Base-by-base conservation (phyloP, 2,329 filamentous ascomycete genomes). In the Niveomyces coronatus region DNA sequence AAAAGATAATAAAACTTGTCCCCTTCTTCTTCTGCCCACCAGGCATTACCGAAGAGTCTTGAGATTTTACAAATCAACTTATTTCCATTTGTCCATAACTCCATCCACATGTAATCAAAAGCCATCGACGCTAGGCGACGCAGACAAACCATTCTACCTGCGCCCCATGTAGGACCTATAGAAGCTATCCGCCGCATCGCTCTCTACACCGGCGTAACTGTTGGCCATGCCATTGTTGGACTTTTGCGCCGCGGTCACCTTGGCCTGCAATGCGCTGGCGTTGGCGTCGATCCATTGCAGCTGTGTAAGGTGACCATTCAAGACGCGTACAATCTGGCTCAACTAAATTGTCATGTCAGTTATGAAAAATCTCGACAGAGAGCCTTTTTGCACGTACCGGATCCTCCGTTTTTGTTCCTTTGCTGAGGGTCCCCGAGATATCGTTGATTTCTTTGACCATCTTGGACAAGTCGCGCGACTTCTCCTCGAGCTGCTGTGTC, bases 401-500 rank as follows among this genome's bases (percentile, higher is more conserved):
- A 62, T 91, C 85, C 57, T 91, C 85, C 19, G 85, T 76, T 62
- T 93, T 93, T 61, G 74, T 82, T 42, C 83, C 86, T 71, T 93
- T 94, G 70, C 79, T 89, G 47, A 98, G 66, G 17, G 80, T 86
- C 39, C 84, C 75, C n/a, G 85, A 91, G 45, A 93, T 89, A 49
- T 81, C 78, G 57, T 98, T 98, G 56, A 98, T 94, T 62, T 96
- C 91, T 56, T 94, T 88, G 50, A 98, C 94, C 87, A 98, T 96
- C 63, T 86, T 89, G 33, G 78, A 79, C 45, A 98, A 69, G 55
- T 94, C 87, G 56, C 86, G 85, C 54, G 86, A 87, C 77, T 96
- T 93, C 50, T 94, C 87, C 41, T 94, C 88, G 47, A 98, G 69
- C 47, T 85, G 79, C 55, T 94, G 85, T 9, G 86, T 86, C 47